phyloP scores from a whole-genome alignment of 441 rosid genomes.

The Syzygium malaccense region DNA sequence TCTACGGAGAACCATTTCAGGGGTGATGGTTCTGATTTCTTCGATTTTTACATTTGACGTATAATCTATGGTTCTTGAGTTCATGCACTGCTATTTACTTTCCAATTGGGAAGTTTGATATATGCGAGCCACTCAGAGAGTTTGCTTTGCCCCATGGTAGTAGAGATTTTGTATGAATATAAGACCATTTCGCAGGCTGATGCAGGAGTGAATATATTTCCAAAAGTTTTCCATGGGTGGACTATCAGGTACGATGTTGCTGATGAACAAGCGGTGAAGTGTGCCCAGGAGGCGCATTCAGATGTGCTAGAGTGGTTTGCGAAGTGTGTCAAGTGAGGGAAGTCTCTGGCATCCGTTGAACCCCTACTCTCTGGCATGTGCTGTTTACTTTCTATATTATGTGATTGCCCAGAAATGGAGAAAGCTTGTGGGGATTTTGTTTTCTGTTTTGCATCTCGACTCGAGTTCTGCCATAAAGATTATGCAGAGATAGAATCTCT shows the following conservation, averaged over 20 bases:
- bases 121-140: background rate
- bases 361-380: background rate
- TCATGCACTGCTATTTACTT: background rate
- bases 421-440: background rate
- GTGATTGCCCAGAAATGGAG: background rate
- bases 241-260: constrained; percentile 46
- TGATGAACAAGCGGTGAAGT: constrained; percentile 14
- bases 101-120: background rate
- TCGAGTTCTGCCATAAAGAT: background rate
- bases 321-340: background rate
- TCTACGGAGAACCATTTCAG: background rate
- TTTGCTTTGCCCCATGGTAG: background rate
- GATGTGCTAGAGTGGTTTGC: background rate
- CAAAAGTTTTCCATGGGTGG: constrained; percentile 74
- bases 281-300: background rate
- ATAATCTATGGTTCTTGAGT: background rate
- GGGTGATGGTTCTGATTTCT: background rate
- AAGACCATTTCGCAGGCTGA: constrained; percentile 24
- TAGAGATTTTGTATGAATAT: background rate
- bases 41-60: background rate
- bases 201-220: constrained; percentile 53
- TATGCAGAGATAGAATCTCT: background rate
- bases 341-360: background rate
- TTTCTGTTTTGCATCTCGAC: background rate
- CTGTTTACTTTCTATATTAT: background rate